These are phyloP conservation scores for Huntiella savannae DNA, from an alignment of 2,329 filamentous ascomycete genomes.

Conservation along the genomic window DNA sequence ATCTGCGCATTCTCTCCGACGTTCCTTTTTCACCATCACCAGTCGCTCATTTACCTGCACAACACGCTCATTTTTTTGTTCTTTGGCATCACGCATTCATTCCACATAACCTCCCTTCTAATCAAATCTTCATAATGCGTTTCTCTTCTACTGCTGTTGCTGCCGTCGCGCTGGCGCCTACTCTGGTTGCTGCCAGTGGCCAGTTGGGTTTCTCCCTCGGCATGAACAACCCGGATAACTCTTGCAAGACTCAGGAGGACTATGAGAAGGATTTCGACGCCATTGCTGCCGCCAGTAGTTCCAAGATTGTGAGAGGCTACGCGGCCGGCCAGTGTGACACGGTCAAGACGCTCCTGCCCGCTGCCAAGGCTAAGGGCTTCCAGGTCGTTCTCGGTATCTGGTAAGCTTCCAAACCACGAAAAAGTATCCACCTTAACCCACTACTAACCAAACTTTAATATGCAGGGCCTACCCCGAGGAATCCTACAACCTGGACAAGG, in stretches of 20 bases:
- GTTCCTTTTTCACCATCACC: background rate
- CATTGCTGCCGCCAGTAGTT: slow-evolving; percentile 29
- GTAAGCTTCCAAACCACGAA: slow-evolving; percentile 21
- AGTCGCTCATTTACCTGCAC: background rate
- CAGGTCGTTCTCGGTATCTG: slow-evolving; percentile 53
- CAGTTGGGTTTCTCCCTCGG: slow-evolving; percentile 46
- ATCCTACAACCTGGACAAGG: slow-evolving; percentile 41
- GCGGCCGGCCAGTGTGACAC: slow-evolving; percentile 47
- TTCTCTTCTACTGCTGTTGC: slow-evolving; percentile 10
- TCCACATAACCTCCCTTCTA: background rate
- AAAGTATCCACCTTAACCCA: background rate
- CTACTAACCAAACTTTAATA: background rate
- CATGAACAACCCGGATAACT: slow-evolving; percentile 38
- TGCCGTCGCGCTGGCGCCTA: slow-evolving; percentile 12
- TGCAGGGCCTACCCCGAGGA: slow-evolving; percentile 40
- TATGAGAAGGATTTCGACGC: slow-evolving; percentile 47
- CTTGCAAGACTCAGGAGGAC: slow-evolving; percentile 42
- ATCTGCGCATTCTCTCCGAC: background rate
- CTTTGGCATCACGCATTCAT: background rate
- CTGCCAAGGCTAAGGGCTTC: slow-evolving; percentile 44
- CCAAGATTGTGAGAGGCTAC: slow-evolving; percentile 45
- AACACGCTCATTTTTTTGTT: background rate
- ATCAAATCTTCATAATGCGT: slow-evolving; percentile 5
- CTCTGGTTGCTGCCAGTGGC: slow-evolving; percentile 23
- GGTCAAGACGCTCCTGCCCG: slow-evolving; percentile 42